Base-by-base conservation (phyloP, 305 asterid genomes). In the Nicotiana rustica region DNA sequence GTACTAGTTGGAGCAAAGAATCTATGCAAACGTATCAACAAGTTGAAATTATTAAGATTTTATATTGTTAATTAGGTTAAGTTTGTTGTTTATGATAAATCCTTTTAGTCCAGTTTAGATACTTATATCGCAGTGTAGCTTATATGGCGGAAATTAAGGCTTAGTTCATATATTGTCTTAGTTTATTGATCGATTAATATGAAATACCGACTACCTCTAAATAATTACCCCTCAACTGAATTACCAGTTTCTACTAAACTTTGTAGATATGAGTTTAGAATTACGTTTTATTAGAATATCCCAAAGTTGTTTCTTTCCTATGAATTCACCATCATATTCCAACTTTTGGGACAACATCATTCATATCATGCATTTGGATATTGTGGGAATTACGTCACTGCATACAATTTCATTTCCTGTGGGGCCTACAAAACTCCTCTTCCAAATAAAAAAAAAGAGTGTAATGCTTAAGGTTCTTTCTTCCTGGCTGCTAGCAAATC, bases 371-470 rank as follows among this genome's bases (percentile, higher is more conserved):
- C 62, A 5, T 57, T 57, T 17, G 62, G 9, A 5, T 57, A 70
- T 49, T 73, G 62, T 73, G 62, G 64, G 19, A 6, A 78, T 62
- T 79, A 21, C 61, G 82, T 79, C 82, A 79, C 49, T 79, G 82
- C 82, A 62, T 79, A 79, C 82, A 79, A 79, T 61, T 57, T 36
- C 57, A 61, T 59, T 73, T 61, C 33, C 68, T 18, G 19, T 41
- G n/a, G 38, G 33, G n/a, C 36, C 59, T 36, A n/a, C 19, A 1
- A 19, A 44, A 44, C 60, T 44, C 59, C 5, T 41, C 7, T 70
- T 44, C 1, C 6, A 67, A 25, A 25, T 25, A 7, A 8, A 6
- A 33, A 62, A 17, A 59, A 5, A 6, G n/a, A 59, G 2, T 59
- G 21, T 59, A 59, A n/a, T n/a, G n/a, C 21, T 57, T 49, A 33